These are phyloP conservation scores for Diaporthe sp. DNA, from an alignment of 2,329 filamentous ascomycete species.

Conservation along the genomic window DNA sequence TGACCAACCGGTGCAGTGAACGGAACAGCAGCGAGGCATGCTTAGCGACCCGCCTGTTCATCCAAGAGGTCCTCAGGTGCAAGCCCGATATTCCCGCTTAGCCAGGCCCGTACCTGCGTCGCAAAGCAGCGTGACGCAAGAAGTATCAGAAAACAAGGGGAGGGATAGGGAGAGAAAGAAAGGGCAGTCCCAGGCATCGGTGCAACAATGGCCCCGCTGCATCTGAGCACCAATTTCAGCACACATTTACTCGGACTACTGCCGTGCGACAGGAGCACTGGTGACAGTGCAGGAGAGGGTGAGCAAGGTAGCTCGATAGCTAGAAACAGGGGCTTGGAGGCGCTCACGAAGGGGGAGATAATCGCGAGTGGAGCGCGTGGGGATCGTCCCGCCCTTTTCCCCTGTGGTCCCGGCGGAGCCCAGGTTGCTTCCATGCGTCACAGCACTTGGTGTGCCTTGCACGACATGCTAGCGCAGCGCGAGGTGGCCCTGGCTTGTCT, in stretches of 20 bases:
- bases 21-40: neutral
- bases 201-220: slow-evolving; percentile 8
- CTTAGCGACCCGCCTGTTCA: neutral
- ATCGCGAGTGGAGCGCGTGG: neutral
- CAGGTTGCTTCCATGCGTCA: neutral
- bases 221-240: slow-evolving; percentile 18
- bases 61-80: neutral
- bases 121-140: neutral
- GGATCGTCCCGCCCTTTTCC: neutral
- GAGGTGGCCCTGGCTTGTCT: neutral
- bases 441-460: slow-evolving; percentile 4
- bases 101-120: neutral
- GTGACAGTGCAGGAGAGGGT: neutral
- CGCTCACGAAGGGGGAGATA: neutral
- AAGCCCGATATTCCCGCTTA: neutral
- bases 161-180: neutral
- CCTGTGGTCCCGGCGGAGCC: neutral
- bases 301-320: neutral
- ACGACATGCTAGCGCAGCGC: slow-evolving; percentile 22
- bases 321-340: slow-evolving; percentile 3
- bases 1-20: neutral
- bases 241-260: slow-evolving; percentile 16
- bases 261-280: slow-evolving; percentile 9
- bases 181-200: slow-evolving; percentile 10
- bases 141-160: neutral